These are phyloP conservation scores for Colletotrichum lupini DNA, from an alignment of 2,329 filamentous ascomycete genomes.

Conservation along the genomic window DNA sequence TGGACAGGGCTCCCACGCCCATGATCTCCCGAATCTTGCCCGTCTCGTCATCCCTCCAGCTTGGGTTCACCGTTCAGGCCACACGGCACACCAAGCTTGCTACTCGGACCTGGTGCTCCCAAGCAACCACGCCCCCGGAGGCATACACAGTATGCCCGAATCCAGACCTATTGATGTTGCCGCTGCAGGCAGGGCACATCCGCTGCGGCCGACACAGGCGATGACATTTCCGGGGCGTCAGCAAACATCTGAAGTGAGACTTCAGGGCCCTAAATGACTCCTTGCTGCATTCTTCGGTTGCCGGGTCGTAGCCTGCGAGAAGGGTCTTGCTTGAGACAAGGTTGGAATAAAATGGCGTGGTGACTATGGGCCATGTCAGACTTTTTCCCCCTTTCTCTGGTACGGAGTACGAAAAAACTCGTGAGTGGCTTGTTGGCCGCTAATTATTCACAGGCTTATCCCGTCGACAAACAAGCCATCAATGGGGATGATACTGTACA, in stretches of 20 bases:
- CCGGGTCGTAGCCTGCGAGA: conserved; percentile 22
- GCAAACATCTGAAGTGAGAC: conserved; percentile 16
- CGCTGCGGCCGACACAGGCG: background rate
- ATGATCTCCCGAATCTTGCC: conserved; percentile 27
- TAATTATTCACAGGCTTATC: conserved; percentile 3
- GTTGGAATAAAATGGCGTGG: conserved; percentile 28
- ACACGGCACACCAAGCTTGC: conserved; percentile 16
- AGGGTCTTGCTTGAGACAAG: conserved; percentile 31
- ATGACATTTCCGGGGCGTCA: background rate
- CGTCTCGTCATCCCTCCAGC: conserved; percentile 28
- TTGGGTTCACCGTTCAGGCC: conserved; percentile 13
- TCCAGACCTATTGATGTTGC: background rate
- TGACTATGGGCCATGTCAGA: conserved; percentile 15
- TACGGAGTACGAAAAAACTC: background rate
- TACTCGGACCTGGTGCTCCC: background rate
- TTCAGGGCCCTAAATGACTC: conserved; percentile 24
- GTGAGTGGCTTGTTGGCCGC: background rate
- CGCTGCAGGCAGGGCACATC: background rate
- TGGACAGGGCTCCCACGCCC: conserved; percentile 27
- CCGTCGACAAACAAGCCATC: background rate
- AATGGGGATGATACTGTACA: conserved; percentile 10
- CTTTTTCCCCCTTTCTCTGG: background rate
- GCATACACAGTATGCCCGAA: background rate
- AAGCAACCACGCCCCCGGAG: background rate
- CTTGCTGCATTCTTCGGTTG: conserved; percentile 33